Base-by-base conservation (phyloP, 148 eudicot genomes). In the Simmondsia chinensis region DNA sequence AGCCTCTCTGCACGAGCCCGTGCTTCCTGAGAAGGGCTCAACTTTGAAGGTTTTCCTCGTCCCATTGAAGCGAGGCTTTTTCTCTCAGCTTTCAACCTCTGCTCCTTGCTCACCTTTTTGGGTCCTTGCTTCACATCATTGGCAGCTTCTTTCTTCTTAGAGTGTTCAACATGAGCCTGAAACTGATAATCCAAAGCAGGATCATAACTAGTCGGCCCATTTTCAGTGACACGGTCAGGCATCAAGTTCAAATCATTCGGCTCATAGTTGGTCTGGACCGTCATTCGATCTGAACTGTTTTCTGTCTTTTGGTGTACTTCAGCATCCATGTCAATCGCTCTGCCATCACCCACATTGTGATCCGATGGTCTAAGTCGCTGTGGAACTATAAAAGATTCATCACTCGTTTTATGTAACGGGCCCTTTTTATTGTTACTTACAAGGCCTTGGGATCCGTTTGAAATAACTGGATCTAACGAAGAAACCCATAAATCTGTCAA, bases 1-100 rank as follows among this genome's bases (percentile, higher is more conserved):
- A 93, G 47, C 49, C 38, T 82, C 39, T 93, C 96, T 37, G 99
- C 99, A 49, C 99, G 99, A 45, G 94, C 94, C 31, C 88, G 76
- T 21, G 99, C 96, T 56, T 93, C 96, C 18, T 86, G 96, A 39
- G 70, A 61, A 54, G 86, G 75, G 66, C 71, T 82, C 48, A 61
- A 54, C 67, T 82, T 91, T 35, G 86, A 72, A 36, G 75, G 67
- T 56, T 73, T 79, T 33, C 60, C 86, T 58, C 68, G 79, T 59
- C 74, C 74, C 28, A 72, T 50, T 53, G 72, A 71, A 16, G 74
- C 67, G 24, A 48, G 48, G 21, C 47, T 33, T 61, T 71, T 81
- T 61, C 52, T 84, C 70, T 80, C 84, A 41, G 54, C 39, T 62
- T 65, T 86, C 38, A 70, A 43, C 64, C 53, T 75, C 49, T 56